phyloP scores from a whole-genome alignment of 1,284 basidiomycete species.

The Phylloporus sp. region DNA sequence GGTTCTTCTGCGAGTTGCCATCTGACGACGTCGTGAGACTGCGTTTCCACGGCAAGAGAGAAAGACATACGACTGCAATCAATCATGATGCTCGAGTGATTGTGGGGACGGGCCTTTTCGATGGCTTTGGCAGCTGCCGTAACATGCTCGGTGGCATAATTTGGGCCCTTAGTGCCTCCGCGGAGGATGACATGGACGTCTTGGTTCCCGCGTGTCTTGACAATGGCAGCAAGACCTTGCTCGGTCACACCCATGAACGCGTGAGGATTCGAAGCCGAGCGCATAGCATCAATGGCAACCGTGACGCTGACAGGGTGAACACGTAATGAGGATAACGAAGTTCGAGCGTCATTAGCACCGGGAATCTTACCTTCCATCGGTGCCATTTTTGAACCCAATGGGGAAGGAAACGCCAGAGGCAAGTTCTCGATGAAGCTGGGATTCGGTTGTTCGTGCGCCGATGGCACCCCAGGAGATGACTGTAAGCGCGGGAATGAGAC shows the following conservation, averaged over 20 bases:
- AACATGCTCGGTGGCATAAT: constrained; percentile 80
- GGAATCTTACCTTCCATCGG: constrained; percentile 81
- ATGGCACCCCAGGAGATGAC: constrained; percentile 98
- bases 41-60: not conserved
- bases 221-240: constrained; percentile 93
- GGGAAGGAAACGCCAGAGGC: constrained; percentile 91
- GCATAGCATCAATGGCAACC: constrained; percentile 96
- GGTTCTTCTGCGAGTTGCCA: constrained; percentile 92
- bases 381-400: constrained; percentile 99
- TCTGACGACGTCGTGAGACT: constrained; percentile 45
- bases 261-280: constrained; percentile 89
- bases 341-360: not conserved
- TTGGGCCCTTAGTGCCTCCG: constrained; percentile 88
- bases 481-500: constrained; percentile 23
- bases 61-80: constrained; percentile 74
- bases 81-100: constrained; percentile 82
- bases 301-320: constrained; percentile 46
- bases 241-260: constrained; percentile 98
- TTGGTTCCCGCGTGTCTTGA: constrained; percentile 91
- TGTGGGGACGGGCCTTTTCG: constrained; percentile 65
- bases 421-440: constrained; percentile 92
- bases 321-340: constrained; percentile 16
- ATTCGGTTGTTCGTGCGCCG: constrained; percentile 95
- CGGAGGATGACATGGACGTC: constrained; percentile 95
- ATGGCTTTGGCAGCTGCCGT: constrained; percentile 72